Evolutionary conservation across 371 early-diverging fungal genomes (phyloP).

Genomic region (Syncephalastrum monosporum): DNA sequence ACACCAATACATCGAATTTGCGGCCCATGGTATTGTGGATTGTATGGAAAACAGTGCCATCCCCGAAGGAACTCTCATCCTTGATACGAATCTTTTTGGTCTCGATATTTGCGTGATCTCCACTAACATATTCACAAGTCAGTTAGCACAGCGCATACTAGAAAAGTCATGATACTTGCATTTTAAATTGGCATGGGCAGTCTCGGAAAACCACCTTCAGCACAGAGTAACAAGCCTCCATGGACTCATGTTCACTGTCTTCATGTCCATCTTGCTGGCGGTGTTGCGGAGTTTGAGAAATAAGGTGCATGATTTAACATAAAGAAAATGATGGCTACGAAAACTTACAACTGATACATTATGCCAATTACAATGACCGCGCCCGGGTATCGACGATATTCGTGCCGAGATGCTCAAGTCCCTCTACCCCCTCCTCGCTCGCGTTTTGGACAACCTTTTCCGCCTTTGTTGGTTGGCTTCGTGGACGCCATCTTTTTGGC

Average conservation of each 20-base stretch:
- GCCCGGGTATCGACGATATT: too few relatives aligned
- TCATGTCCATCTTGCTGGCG: background rate
- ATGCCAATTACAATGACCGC: too few relatives aligned
- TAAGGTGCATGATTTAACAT: too few relatives aligned
- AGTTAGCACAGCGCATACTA: background rate
- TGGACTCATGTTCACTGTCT: background rate
- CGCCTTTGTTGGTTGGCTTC: too few relatives aligned
- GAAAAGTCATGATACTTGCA: background rate
- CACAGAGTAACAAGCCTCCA: slow-evolving; percentile 1
- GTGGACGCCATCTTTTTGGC: too few relatives aligned
- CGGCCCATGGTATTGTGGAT: background rate
- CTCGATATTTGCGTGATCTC: background rate
- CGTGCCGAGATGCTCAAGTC: too few relatives aligned
- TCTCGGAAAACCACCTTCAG: slow-evolving; percentile 1
- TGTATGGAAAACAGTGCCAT: background rate
- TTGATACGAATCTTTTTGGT: background rate
- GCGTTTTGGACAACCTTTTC: too few relatives aligned
- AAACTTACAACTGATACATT: too few relatives aligned
- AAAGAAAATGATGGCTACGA: too few relatives aligned
- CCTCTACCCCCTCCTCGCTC: too few relatives aligned
- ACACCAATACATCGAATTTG: background rate
- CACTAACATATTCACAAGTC: background rate
- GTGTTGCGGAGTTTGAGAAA: too few relatives aligned
- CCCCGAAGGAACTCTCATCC: background rate
- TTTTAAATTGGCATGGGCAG: background rate